Evolutionary conservation across 148 eudicot species (phyloP).

Genomic region (Pouteria glomerata): DNA sequence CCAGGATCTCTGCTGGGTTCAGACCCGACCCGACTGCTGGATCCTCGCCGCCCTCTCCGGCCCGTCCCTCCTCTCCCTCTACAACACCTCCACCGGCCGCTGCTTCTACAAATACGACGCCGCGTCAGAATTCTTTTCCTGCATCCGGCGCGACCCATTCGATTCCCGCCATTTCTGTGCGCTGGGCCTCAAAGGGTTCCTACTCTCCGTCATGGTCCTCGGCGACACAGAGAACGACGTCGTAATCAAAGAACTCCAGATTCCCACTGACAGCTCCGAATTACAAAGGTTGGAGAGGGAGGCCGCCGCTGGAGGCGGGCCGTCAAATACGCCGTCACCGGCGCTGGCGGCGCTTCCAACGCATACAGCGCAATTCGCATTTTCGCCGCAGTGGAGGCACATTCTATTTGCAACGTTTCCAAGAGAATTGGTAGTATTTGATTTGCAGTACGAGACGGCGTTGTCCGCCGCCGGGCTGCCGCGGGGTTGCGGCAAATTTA

Average conservation of each 20-base stretch:
- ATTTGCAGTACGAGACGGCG: constrained; percentile 68
- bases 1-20: constrained; percentile 92
- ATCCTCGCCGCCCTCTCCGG: constrained; percentile 71
- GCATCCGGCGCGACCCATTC: constrained; percentile 75
- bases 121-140: constrained; percentile 56
- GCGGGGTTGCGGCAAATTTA: constrained; percentile 69
- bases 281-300: constrained; percentile 78
- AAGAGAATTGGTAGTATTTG: constrained; percentile 88
- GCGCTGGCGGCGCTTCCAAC: constrained; percentile 64
- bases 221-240: constrained; percentile 66
- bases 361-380: constrained; percentile 56
- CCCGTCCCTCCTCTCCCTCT: constrained; percentile 59
- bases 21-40: constrained; percentile 52
- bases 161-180: constrained; percentile 60
- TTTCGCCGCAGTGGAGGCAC: constrained; percentile 80
- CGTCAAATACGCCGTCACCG: constrained; percentile 35
- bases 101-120: constrained; percentile 88
- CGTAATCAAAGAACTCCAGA: constrained; percentile 43
- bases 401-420: constrained; percentile 71
- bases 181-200: constrained; percentile 65
- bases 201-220: constrained; percentile 45
- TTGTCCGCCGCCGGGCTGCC: constrained; percentile 56
- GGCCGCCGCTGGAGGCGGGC: constrained; percentile 14
- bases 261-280: constrained; percentile 52
- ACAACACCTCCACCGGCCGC: constrained; percentile 47